Evolutionary conservation across 257 asterid species (phyloP), one percentile per base, ranked within the genome.

Genomic region (Solanum paucissectum): DNA sequence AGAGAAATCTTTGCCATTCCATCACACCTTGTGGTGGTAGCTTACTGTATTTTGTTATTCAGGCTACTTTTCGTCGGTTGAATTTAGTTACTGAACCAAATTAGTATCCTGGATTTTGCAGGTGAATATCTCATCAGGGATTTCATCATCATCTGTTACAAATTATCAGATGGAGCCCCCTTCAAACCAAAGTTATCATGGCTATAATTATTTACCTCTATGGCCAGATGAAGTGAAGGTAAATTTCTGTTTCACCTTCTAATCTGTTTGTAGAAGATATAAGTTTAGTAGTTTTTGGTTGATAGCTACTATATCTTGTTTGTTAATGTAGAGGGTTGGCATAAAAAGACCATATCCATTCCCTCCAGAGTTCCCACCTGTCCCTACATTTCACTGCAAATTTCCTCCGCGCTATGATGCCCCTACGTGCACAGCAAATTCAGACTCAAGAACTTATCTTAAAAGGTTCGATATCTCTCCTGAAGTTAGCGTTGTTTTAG

Each of bases 151-250:
- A n/a, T 89, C 98, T 73, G 88, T 89, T 34, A 36, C 81, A 46
- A 91, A 88, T 90, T 90, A 88, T 85, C 98, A 89, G 89, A 92
- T 91, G 93, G 99, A 96, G 99, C 98, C 95, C 99, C 98, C 98
- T 96, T 96, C 98, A 94, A 96, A 93, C 98, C 99, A 95, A 96
- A 96, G 90, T 88, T 90, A 88, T 74, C 92, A 88, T 33, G 89
- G 88, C 49, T 89, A 85, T 91, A 92, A 85, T 85, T 92, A 92
- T 73, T 68, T 90, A 34, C 92, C 92, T 36, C 86, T 91, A 60
- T 91, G 91, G 90, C 90, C 91, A 8, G 98, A 93, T 88, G 98
- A 94, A 82, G 96, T 92, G 77, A 95, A 94, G 99, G 99, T 94
- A 90, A 14, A 69, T 83, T 18, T 16, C 29, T 29, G 74, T 42